Base-by-base conservation (phyloP, 768 basidiomycete species). In the Hericium erinaceus region DNA sequence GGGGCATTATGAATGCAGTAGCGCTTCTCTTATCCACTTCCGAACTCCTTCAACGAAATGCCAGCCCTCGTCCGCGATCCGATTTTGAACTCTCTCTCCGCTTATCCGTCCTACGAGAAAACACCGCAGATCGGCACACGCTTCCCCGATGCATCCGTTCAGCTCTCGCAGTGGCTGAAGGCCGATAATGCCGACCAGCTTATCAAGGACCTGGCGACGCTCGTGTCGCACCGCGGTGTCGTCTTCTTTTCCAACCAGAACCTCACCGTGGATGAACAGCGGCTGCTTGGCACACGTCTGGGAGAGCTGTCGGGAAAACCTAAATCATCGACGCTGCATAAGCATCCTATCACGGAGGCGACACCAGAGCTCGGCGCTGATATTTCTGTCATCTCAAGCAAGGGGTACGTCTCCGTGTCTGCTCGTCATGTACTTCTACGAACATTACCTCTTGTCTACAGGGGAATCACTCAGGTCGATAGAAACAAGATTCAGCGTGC, bases 211-310 rank as follows among this genome's bases (percentile, higher is more conserved):
- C 76, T 84, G 6, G 80, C 82, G 0, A 73, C 73, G 2, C 73
- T 82, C 44, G 73, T 77, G 39, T 76, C 74, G 28, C 78, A 78
- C 55, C 79, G 84, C 37, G 82, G 83, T 3, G 84, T 85, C 49
- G 81, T 84, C 5, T 86, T 86, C 70, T 82, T 86, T 74, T 74
- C 76, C 11, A 71, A 75, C 18, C 82, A 84, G 65, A 74, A 78
- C 60, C 65, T 85, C 54, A 72, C 66, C 3, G 66, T 79, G 44
- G 72, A 74, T 26, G 74, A 82, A 62, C 81, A 83, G 69, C 77
- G 76, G 58, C 63, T 70, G 53, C 77, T 85, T 16, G 79, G 69
- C 5, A 68, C 69, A n/a, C 68, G 72, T 16, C 65, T 84, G 11
- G 82, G 83, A 9, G 67, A 74, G 60, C 68, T 80, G 6, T 69